A percentile compares a stretch with the other conserved stretches of the same genome.
phyloP scores from a whole-genome alignment of 768 basidiomycete genomes.

The Trametes gibbosa region DNA sequence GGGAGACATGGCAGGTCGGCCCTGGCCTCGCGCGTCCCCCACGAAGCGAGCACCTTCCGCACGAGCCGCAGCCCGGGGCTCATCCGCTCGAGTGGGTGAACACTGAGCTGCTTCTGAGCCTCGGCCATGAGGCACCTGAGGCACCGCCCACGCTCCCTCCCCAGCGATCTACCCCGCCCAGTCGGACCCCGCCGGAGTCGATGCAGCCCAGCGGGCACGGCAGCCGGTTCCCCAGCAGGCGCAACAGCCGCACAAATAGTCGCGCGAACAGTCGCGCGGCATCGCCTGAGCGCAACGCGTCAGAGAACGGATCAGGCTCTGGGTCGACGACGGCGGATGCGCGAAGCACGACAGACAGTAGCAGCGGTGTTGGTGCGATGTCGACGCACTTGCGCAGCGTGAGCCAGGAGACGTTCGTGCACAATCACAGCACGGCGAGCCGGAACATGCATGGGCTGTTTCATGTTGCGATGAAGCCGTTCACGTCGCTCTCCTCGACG shows the following conservation, averaged over 20 bases:
- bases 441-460: constrained; percentile 52
- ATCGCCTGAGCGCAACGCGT: constrained; percentile 51
- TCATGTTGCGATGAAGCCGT: constrained; percentile 61
- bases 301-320: background rate
- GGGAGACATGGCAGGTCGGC: constrained; percentile 23
- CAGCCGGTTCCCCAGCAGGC: constrained; percentile 28
- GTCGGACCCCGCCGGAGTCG: constrained; percentile 32
- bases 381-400: constrained; percentile 8
- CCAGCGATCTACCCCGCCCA: constrained; percentile 26
- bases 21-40: constrained; percentile 9
- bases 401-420: constrained; percentile 49
- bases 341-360: constrained; percentile 2
- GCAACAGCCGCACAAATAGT: constrained; percentile 30
- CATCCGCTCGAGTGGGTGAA: constrained; percentile 77
- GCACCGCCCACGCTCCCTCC: constrained; percentile 25
- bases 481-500: constrained; percentile 45
- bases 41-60: constrained; percentile 26
- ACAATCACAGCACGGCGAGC: constrained; percentile 46
- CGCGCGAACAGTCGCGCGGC: constrained; percentile 39
- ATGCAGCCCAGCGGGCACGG: constrained; percentile 20
- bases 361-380: constrained; percentile 15
- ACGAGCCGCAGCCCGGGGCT: constrained; percentile 35
- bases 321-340: constrained; percentile 1
- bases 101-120: constrained; percentile 74
- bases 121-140: constrained; percentile 40